phyloP scores from a whole-genome alignment of 1,284 basidiomycete genomes.

The Papiliotrema fonsecae region DNA sequence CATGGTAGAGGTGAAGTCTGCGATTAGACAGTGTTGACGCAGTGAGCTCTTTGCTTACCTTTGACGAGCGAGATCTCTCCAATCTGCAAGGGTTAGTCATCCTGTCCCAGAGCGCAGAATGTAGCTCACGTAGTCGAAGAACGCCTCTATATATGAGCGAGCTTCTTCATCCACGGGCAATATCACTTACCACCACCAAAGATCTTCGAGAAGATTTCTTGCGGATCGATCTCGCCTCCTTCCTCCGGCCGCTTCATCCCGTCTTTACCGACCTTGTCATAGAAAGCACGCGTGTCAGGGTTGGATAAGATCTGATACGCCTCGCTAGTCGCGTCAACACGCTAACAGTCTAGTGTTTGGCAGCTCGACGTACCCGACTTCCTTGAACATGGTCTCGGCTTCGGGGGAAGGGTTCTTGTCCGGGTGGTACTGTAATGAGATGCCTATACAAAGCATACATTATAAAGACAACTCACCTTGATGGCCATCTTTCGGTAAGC shows the following conservation, averaged over 20 bases:
- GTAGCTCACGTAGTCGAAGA: constrained; percentile 68
- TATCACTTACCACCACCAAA: constrained; percentile 76
- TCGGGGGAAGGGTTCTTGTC: constrained; percentile 86
- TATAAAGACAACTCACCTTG: constrained; percentile 58
- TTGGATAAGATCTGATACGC: constrained; percentile 85
- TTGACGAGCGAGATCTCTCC: constrained; percentile 91
- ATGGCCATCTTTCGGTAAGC: constrained; percentile 93
- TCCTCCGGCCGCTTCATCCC: constrained; percentile 41
- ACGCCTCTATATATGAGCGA: constrained; percentile 32
- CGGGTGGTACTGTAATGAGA: constrained; percentile 68
- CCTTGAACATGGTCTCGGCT: constrained; percentile 89
- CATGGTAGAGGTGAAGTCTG: constrained; percentile 47
- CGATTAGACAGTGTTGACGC: background rate
- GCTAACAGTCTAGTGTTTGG: background rate
- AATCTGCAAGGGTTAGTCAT: constrained; percentile 54
- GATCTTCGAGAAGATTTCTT: constrained; percentile 84
- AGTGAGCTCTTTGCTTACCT: constrained; percentile 15
- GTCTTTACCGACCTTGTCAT: constrained; percentile 87
- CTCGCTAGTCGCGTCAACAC: constrained; percentile 55
- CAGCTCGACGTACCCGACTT: constrained; percentile 67
- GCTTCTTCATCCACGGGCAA: background rate
- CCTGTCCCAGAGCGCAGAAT: background rate
- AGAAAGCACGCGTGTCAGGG: constrained; percentile 78
- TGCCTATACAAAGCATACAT: background rate
- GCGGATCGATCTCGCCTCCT: constrained; percentile 61